These are phyloP conservation scores for Ceratobasidium sp. DNA, from an alignment of 1,284 basidiomycete genomes.

Conservation along the genomic window DNA sequence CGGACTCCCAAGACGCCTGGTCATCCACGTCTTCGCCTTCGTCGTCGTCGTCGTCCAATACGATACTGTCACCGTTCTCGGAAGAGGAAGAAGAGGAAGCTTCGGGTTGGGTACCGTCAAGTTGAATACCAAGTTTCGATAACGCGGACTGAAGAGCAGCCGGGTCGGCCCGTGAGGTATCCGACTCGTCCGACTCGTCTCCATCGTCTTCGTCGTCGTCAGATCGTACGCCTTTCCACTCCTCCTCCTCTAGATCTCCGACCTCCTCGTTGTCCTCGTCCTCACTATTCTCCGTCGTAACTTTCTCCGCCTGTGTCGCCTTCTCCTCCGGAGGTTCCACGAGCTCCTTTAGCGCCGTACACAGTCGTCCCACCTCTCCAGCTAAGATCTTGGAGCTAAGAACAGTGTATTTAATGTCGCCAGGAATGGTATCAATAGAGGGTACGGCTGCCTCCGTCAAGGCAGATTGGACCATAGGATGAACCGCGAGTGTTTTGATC, in stretches of 20 bases:
- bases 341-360: conserved; percentile 45
- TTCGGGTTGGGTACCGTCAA: not conserved
- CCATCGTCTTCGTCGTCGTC: conserved; percentile 43
- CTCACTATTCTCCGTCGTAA: too few relatives aligned
- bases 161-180: conserved; percentile 25
- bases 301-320: conserved; percentile 49
- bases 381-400: conserved; percentile 83
- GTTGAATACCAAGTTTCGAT: conserved; percentile 34
- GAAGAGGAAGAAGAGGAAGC: not conserved
- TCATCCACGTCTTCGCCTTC: conserved; percentile 59
- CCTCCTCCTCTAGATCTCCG: too few relatives aligned
- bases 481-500: conserved; percentile 68
- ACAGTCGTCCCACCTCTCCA: conserved; percentile 63
- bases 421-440: conserved; percentile 56
- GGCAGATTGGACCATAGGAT: conserved; percentile 63
- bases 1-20: conserved; percentile 74
- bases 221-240: conserved; percentile 38
- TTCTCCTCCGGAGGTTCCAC: conserved; percentile 51
- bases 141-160: conserved; percentile 32
- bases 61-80: conserved; percentile 31
- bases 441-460: conserved; percentile 62
- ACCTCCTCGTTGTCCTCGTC: conserved; percentile 43
- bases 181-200: conserved; percentile 25
- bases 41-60: conserved; percentile 52
- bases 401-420: conserved; percentile 71